phyloP scores from a whole-genome alignment of 2,329 filamentous ascomycete genomes.

The Diaporthe humulicola region DNA sequence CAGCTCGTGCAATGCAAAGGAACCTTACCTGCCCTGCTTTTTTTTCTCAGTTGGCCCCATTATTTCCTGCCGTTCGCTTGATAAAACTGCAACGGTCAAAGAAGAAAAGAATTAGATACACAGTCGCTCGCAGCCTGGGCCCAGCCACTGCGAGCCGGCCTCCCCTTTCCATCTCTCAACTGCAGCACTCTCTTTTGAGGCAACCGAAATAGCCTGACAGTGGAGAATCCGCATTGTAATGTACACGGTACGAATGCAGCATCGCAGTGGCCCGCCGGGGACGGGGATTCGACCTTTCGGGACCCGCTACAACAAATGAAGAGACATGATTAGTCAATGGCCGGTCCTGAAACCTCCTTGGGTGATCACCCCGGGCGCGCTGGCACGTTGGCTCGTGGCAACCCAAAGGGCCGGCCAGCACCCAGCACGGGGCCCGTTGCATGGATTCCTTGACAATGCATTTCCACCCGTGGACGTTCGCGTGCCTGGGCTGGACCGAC shows the following conservation, averaged over 20 bases:
- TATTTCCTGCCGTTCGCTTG: neutral
- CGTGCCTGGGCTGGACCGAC: neutral
- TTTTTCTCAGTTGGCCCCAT: slow-evolving; percentile 4
- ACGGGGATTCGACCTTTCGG: slow-evolving; percentile 6
- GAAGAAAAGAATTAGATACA: slow-evolving; percentile 4
- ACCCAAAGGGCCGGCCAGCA: slow-evolving; percentile 25
- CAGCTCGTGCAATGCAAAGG: slow-evolving; percentile 21
- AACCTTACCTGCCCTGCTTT: neutral
- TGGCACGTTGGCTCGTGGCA: slow-evolving; percentile 29
- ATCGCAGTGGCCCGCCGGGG: slow-evolving; percentile 4
- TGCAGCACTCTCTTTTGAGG: slow-evolving; percentile 2
- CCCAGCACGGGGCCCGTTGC: slow-evolving; percentile 12
- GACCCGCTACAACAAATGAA: slow-evolving; percentile 10
- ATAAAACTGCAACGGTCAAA: slow-evolving; percentile 18
- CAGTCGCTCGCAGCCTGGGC: neutral
- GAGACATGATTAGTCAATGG: slow-evolving; percentile 33
- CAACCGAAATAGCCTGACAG: slow-evolving; percentile 30
- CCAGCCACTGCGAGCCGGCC: slow-evolving; percentile 2
- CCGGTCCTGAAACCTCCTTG: slow-evolving; percentile 33
- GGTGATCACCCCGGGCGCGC: slow-evolving; percentile 25
- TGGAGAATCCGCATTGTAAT: neutral
- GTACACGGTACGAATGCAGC: slow-evolving; percentile 17
- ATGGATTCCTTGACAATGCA: slow-evolving; percentile 28
- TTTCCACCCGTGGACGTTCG: slow-evolving; percentile 13
- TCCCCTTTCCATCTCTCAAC: slow-evolving; percentile 3